These are phyloP conservation scores for Daldinia concentrica DNA, from an alignment of 495 filamentous ascomycete genomes.

Conservation along the genomic window DNA sequence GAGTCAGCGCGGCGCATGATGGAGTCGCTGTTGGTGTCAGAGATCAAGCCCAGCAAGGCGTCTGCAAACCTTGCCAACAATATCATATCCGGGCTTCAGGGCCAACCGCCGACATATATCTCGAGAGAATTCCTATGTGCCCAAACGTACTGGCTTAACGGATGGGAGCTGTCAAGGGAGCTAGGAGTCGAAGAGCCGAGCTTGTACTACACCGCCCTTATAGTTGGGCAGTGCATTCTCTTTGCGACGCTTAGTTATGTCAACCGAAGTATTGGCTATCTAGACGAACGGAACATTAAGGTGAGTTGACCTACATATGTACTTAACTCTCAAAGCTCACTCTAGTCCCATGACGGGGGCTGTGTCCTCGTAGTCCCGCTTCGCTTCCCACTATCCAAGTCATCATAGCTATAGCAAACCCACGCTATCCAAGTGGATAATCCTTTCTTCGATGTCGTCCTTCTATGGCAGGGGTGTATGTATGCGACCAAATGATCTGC, in stretches of 20 bases:
- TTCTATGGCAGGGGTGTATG: background rate
- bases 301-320: slow-evolving; percentile 40
- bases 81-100: slow-evolving; percentile 71
- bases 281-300: slow-evolving; percentile 68
- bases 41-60: slow-evolving; percentile 69
- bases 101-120: slow-evolving; percentile 69
- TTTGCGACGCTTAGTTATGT: slow-evolving; percentile 65
- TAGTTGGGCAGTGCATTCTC: slow-evolving; percentile 74
- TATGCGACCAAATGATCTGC: slow-evolving; percentile 15
- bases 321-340: background rate
- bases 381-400: background rate
- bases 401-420: background rate
- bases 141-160: slow-evolving; percentile 74
- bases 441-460: background rate
- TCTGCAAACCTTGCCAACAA: slow-evolving; percentile 74
- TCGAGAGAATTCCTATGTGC: slow-evolving; percentile 71
- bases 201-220: slow-evolving; percentile 66
- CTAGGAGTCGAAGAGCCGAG: slow-evolving; percentile 67
- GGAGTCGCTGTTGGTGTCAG: slow-evolving; percentile 69
- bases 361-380: slow-evolving; percentile 16
- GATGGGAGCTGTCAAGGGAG: slow-evolving; percentile 65
- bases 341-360: slow-evolving; percentile 21
- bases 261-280: slow-evolving; percentile 61
- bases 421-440: background rate
- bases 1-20: slow-evolving; percentile 66